Conservation (phyloP, 176 grass and related monocot species). For the Zea luxurians region DNA sequence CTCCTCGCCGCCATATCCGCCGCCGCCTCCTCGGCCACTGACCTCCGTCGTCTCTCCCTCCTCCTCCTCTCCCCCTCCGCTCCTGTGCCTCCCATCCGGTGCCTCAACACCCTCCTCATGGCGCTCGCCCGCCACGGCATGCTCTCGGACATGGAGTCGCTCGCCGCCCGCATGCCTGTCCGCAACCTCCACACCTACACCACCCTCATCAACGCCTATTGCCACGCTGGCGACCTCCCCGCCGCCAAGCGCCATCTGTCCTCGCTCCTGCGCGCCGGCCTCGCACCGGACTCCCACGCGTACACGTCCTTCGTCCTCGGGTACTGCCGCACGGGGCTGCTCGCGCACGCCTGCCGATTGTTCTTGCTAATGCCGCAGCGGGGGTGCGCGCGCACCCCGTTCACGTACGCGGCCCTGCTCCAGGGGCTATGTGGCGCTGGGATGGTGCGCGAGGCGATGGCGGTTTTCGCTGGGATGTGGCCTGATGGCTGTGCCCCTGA, state of each 20-base stretch:
- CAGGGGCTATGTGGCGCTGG: constrained; percentile 62
- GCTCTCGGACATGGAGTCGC: constrained; percentile 69
- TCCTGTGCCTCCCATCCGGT: constrained; percentile 42
- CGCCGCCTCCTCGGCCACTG: constrained; percentile 39
- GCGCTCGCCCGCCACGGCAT: constrained; percentile 61
- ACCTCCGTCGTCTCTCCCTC: constrained; percentile 45
- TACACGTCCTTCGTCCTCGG: constrained; percentile 79
- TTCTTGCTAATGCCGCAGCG: constrained; percentile 89
- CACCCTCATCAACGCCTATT: constrained; percentile 82
- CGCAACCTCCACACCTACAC: constrained; percentile 72
- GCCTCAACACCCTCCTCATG: constrained; percentile 70
- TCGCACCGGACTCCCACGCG: constrained; percentile 60
- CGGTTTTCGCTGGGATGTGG: constrained; percentile 54
- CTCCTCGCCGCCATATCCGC: constrained; percentile 44
- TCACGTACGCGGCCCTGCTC: constrained; percentile 69
- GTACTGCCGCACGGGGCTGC: constrained; percentile 58
- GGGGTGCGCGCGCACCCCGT: constrained; percentile 52
- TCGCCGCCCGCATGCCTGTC: constrained; percentile 54
- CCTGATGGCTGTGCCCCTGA: constrained; percentile 50
- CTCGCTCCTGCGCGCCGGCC: constrained; percentile 55
- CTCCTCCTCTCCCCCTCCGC: constrained; percentile 31
- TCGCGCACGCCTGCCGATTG: constrained; percentile 56
- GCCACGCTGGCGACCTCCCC: constrained; percentile 63
- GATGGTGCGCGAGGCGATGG: constrained; percentile 54
- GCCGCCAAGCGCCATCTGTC: constrained; percentile 64